Evolutionary conservation across 352 stramenopile genomes (phyloP).

Genomic region (Plasmopara muralis): DNA sequence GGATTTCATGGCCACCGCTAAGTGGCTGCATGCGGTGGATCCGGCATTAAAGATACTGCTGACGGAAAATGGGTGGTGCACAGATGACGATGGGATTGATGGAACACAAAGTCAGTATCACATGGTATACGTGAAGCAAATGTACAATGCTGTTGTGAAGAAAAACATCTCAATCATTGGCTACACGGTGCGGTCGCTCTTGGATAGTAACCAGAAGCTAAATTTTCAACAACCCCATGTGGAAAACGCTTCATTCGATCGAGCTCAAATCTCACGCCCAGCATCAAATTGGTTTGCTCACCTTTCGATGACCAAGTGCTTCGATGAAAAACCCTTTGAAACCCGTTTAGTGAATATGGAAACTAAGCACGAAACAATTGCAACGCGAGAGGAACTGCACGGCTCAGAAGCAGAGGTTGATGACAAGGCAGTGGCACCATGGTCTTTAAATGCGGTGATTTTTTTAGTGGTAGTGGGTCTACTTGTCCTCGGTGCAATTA

Average conservation of each 20-base stretch:
- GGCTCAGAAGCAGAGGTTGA: conserved; percentile 6
- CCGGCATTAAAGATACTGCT: conserved; percentile 40
- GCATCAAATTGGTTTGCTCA: conserved; percentile 48
- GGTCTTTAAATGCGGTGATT: conserved; percentile 27
- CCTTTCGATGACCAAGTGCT: conserved; percentile 52
- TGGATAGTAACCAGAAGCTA: conserved; percentile 89
- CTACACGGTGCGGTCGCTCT: conserved; percentile 91
- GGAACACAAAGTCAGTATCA: conserved; percentile 58
- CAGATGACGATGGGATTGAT: conserved; percentile 42
- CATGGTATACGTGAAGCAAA: conserved; percentile 43
- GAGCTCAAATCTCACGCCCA: conserved; percentile 24
- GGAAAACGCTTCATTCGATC: conserved; percentile 16
- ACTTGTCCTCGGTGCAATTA: conserved; percentile 23
- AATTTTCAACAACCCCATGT: neutral
- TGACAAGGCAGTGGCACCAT: conserved; percentile 12
- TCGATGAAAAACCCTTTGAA: conserved; percentile 24
- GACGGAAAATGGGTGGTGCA: conserved; percentile 64
- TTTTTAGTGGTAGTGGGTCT: conserved; percentile 24
- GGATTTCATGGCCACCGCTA: conserved; percentile 55
- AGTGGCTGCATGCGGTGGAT: conserved; percentile 58
- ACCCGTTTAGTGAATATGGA: conserved; percentile 4
- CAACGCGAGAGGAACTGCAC: conserved; percentile 5
- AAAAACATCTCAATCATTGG: conserved; percentile 73
- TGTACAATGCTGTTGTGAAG: conserved; percentile 50
- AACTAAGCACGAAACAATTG: conserved; percentile 8